These are phyloP conservation scores for Recurvomyces mirabilis DNA, from an alignment of 495 filamentous ascomycete genomes.

Conservation along the genomic window DNA sequence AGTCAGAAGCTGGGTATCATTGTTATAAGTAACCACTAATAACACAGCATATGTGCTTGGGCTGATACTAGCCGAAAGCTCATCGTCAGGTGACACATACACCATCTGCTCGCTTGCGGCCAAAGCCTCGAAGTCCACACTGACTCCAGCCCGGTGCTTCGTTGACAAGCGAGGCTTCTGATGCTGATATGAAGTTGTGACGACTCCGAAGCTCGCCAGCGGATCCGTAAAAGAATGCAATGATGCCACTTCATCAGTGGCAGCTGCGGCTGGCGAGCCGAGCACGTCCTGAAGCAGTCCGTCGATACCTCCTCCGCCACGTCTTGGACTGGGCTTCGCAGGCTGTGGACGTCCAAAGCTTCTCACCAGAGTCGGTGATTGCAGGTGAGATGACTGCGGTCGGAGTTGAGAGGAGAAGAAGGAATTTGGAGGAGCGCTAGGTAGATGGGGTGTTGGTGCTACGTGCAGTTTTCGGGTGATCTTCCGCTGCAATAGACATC, in stretches of 20 bases:
- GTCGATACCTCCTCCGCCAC: constrained; percentile 1
- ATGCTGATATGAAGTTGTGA: constrained; percentile 36
- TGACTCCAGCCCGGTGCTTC: constrained; percentile 4
- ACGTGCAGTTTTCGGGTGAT: not conserved
- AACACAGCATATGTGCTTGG: constrained; percentile 41
- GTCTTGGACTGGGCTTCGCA: constrained; percentile 2
- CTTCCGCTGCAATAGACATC: constrained; percentile 76
- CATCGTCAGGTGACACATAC: constrained; percentile 55
- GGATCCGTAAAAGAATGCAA: constrained; percentile 82
- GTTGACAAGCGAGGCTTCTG: constrained; percentile 12
- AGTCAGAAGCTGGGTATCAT: constrained; percentile 57
- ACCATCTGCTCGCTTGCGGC: constrained; percentile 66
- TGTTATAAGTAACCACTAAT: constrained; percentile 72
- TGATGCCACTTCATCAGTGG: constrained; percentile 33
- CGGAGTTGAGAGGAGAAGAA: constrained; percentile 54
- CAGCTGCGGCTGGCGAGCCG: not conserved
- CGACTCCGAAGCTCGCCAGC: constrained; percentile 74
- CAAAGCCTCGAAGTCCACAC: constrained; percentile 38
- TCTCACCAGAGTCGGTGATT: constrained; percentile 13
- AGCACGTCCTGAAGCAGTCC: constrained; percentile 12
- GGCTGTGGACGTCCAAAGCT: constrained; percentile 10
- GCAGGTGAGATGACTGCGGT: constrained; percentile 26
- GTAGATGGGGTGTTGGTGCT: constrained; percentile 28
- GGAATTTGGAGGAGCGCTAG: constrained; percentile 59
- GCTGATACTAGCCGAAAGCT: constrained; percentile 31